Conservation (phyloP, 805 yeast species). For the Candida sonorensis region DNA sequence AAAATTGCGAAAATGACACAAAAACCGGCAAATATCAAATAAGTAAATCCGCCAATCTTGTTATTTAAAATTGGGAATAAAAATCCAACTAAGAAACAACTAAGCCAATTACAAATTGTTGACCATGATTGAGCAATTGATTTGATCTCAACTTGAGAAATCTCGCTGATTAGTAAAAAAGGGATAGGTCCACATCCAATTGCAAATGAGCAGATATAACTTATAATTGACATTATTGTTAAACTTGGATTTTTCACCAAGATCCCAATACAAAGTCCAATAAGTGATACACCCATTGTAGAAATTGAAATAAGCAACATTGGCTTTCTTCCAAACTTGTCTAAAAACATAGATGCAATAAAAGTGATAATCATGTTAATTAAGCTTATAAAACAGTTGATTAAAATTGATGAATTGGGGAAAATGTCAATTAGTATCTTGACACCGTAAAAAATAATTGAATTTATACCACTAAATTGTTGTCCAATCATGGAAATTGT, state of each 20-base stretch:
- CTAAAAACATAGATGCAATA: conserved; percentile 69
- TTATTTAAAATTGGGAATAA: conserved; percentile 69
- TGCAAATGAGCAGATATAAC: conserved; percentile 81
- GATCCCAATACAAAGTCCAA: conserved; percentile 63
- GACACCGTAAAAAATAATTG: conserved; percentile 91
- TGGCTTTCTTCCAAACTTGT: conserved; percentile 67
- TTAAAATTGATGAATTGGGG: conserved; percentile 62
- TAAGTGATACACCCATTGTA: conserved; percentile 61
- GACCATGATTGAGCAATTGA: conserved; percentile 92
- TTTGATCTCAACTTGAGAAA: conserved; percentile 73
- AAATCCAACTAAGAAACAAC: conserved; percentile 77
- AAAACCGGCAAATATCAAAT: conserved; percentile 59
- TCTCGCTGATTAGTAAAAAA: conserved; percentile 78
- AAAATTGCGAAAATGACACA: conserved; percentile 46
- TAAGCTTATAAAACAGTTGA: conserved; percentile 72
- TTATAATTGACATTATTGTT: conserved; percentile 58
- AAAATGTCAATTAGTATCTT: conserved; percentile 64
- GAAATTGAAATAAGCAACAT: conserved; percentile 58
- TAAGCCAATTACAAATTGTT: conserved; percentile 83
- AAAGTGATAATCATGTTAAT: conserved; percentile 72
- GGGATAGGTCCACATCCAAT: conserved; percentile 95
- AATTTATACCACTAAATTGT: conserved; percentile 89
- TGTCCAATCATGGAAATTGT: conserved; percentile 74
- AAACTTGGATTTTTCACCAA: conserved; percentile 36
- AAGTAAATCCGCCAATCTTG: conserved; percentile 70